Evolutionary conservation across 2,329 filamentous ascomycete species (phyloP).

Genomic region (Ophiostoma tasmaniense): DNA sequence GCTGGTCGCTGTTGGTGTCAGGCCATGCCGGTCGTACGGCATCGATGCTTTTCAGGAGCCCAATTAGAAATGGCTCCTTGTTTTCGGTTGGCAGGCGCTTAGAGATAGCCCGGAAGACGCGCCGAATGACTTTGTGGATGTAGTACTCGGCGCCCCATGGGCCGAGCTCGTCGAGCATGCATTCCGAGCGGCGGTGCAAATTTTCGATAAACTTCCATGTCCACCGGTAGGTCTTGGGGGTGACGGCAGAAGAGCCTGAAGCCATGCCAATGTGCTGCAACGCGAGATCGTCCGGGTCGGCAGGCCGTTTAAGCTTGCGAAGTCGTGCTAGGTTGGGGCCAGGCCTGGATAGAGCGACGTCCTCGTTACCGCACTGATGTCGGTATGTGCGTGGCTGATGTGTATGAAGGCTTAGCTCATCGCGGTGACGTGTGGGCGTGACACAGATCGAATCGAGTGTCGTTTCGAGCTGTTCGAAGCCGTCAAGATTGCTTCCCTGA

Average conservation of each 20-base stretch:
- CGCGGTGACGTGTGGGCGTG: constrained; percentile 59
- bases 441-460: constrained; percentile 62
- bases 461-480: constrained; percentile 54
- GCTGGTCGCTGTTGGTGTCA: not conserved
- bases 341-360: not conserved
- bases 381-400: constrained; percentile 52
- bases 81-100: constrained; percentile 20
- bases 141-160: constrained; percentile 62
- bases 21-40: constrained; percentile 6
- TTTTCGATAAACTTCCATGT: constrained; percentile 41
- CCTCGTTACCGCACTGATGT: constrained; percentile 32
- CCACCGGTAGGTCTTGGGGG: not conserved
- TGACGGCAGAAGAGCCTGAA: too few species aligned
- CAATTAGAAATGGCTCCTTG: constrained; percentile 49
- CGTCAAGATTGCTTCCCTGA: constrained; percentile 46
- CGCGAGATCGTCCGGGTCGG: not conserved
- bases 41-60: constrained; percentile 30
- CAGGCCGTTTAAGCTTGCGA: not conserved
- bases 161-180: constrained; percentile 52
- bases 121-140: constrained; percentile 41
- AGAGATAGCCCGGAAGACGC: constrained; percentile 13
- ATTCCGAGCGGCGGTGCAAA: constrained; percentile 41
- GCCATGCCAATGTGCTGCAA: not conserved
- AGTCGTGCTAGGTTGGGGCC: constrained; percentile 37
- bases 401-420: constrained; percentile 59